These are phyloP conservation scores for Luffa acutangula DNA, from an alignment of 306 rosid species.

Conservation along the genomic window DNA sequence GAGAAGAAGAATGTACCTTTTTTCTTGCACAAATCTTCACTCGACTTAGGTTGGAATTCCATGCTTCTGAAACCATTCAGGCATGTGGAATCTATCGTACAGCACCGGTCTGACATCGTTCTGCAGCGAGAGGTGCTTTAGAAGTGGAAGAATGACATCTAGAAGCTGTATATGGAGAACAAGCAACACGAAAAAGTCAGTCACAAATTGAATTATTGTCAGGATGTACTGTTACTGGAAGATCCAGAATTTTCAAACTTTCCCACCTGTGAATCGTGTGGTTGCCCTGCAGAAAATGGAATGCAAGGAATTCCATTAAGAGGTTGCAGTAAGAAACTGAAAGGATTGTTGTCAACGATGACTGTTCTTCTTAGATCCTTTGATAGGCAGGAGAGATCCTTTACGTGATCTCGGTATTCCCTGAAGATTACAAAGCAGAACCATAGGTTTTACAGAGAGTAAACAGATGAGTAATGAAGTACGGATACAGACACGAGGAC, in stretches of 20 bases:
- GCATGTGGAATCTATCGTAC: constrained; percentile 82
- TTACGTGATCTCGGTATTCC: constrained; percentile 84
- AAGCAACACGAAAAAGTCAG: background rate
- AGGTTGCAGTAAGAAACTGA: constrained; percentile 92
- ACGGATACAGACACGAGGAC: too few species aligned
- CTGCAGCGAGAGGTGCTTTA: constrained; percentile 67
- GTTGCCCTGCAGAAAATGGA: constrained; percentile 85
- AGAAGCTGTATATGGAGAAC: constrained; percentile 46
- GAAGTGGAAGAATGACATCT: constrained; percentile 94
- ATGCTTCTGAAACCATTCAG: constrained; percentile 97
- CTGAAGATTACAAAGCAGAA: constrained; percentile 31
- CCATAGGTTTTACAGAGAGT: constrained; percentile 4
- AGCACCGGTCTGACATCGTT: constrained; percentile 77
- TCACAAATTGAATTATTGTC: background rate
- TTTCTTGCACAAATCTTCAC: background rate
- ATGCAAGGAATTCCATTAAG: constrained; percentile 90
- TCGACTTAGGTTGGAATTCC: constrained; percentile 60
- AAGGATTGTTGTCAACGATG: constrained; percentile 94
- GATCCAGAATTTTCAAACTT: background rate
- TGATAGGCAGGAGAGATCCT: constrained; percentile 76
- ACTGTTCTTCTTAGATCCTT: constrained; percentile 69
- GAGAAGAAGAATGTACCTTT: constrained; percentile 14
- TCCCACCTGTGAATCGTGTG: constrained; percentile 72
- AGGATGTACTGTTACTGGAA: background rate
- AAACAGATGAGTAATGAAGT: background rate